These are phyloP conservation scores for Kurtzmaniella quercitrusa DNA, from an alignment of 1,139 yeast species.

Conservation along the genomic window DNA sequence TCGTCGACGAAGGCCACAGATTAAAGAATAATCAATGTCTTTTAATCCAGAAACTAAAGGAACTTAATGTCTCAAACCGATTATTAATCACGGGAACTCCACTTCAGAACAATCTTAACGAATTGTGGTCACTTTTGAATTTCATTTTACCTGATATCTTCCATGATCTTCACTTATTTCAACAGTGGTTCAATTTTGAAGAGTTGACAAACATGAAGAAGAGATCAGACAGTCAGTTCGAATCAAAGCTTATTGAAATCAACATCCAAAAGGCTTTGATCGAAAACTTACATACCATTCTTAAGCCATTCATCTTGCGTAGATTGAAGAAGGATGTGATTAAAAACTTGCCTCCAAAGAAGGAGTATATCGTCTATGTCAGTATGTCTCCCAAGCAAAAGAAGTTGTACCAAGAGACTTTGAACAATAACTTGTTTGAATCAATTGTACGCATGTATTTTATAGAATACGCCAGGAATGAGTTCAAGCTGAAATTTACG, in stretches of 20 bases:
- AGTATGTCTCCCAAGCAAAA: slow-evolving; percentile 62
- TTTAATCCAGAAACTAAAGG: slow-evolving; percentile 66
- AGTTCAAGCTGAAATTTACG: slow-evolving; percentile 21
- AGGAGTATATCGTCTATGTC: slow-evolving; percentile 79
- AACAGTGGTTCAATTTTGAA: slow-evolving; percentile 88
- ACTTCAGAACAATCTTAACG: slow-evolving; percentile 81
- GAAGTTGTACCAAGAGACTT: slow-evolving; percentile 56
- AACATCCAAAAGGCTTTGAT: slow-evolving; percentile 66
- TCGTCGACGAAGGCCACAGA: slow-evolving; percentile 92
- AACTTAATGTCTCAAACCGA: slow-evolving; percentile 62
- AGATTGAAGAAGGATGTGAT: slow-evolving; percentile 74
- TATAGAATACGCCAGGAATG: slow-evolving; percentile 39
- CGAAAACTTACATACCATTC: slow-evolving; percentile 75
- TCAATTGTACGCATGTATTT: slow-evolving; percentile 42
- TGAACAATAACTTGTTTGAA: slow-evolving; percentile 41
- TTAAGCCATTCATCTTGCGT: slow-evolving; percentile 82
- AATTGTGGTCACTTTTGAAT: slow-evolving; percentile 85
- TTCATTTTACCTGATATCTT: slow-evolving; percentile 90
- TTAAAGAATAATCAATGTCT: slow-evolving; percentile 78
- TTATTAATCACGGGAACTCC: slow-evolving; percentile 90
- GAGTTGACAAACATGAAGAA: slow-evolving; percentile 42
- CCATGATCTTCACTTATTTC: slow-evolving; percentile 82
- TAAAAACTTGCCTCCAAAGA: slow-evolving; percentile 70
- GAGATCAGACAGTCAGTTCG: slow-evolving; percentile 28
- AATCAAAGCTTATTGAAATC: slow-evolving; percentile 46